Conservation (phyloP, 2,329 filamentous ascomycete species). For the Aurifilum marmelostoma region DNA sequence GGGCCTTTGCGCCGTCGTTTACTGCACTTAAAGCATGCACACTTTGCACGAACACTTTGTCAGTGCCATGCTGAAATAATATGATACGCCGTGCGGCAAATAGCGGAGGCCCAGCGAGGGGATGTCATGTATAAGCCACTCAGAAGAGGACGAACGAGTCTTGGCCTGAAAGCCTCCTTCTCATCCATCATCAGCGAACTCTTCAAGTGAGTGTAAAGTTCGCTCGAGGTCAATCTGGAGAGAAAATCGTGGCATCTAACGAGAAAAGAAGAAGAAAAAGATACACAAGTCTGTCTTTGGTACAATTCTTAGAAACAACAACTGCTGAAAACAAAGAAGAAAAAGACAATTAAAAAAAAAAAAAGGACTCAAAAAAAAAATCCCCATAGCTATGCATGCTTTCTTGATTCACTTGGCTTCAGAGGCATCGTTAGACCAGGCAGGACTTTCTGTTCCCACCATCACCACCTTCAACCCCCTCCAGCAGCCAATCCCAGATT, state of each 20-base stretch:
- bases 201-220: background rate
- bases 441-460: background rate
- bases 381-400: conserved; percentile 28
- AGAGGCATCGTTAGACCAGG: conserved; percentile 14
- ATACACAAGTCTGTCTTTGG: background rate
- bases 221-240: background rate
- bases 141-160: too few relatives aligned
- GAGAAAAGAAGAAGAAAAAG: background rate
- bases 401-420: conserved; percentile 21
- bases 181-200: background rate
- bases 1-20: background rate
- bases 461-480: conserved; percentile 1
- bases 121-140: too few relatives aligned
- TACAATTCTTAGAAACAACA: conserved; percentile 11
- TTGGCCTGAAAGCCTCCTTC: too few relatives aligned
- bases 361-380: background rate
- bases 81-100: background rate
- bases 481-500: conserved; percentile 9
- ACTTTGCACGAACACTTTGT: too few relatives aligned
- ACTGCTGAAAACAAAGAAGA: background rate
- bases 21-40: background rate
- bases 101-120: background rate
- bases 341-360: background rate
- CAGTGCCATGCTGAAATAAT: too few relatives aligned
- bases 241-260: background rate